Evolutionary conservation across 169 alveolate species (phyloP).

Genomic region (Plasmodium relictum): DNA sequence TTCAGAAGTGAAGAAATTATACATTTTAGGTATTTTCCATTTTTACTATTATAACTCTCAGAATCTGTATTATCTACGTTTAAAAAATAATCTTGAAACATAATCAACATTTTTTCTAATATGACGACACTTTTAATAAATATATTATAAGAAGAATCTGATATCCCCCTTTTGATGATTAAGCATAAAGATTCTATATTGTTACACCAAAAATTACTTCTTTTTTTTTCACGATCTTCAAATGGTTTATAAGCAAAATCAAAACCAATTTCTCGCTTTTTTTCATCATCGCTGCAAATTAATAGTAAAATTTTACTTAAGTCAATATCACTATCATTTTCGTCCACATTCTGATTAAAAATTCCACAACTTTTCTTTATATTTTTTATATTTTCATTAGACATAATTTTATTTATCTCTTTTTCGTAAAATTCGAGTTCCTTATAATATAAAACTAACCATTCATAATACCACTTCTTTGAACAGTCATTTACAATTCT

Average conservation of each 20-base stretch:
- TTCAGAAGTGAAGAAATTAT: slow-evolving; percentile 75
- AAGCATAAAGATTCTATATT: slow-evolving; percentile 74
- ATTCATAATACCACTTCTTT: slow-evolving; percentile 59
- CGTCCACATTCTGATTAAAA: slow-evolving; percentile 13
- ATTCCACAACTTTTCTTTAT: slow-evolving; percentile 60
- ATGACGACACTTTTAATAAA: slow-evolving; percentile 62
- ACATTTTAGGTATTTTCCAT: slow-evolving; percentile 39
- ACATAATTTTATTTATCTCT: slow-evolving; percentile 69
- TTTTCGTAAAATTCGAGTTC: slow-evolving; percentile 71
- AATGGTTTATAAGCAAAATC: slow-evolving; percentile 67
- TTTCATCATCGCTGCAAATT: slow-evolving; percentile 69
- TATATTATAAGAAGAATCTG: slow-evolving; percentile 56
- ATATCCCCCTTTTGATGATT: slow-evolving; percentile 69
- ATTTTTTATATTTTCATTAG: slow-evolving; percentile 67
- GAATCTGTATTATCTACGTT: slow-evolving; percentile 9
- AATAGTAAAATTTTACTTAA: slow-evolving; percentile 43
- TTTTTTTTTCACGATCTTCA: slow-evolving; percentile 55
- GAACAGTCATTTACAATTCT: slow-evolving; percentile 51
- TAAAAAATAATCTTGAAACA: slow-evolving; percentile 36
- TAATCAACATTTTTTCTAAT: slow-evolving; percentile 61
- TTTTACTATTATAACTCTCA: slow-evolving; percentile 16
- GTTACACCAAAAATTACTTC: slow-evolving; percentile 42
- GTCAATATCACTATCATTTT: slow-evolving; percentile 44
- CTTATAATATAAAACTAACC: slow-evolving; percentile 70
- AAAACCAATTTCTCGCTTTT: slow-evolving; percentile 70